phyloP scores from a whole-genome alignment of 2,329 filamentous ascomycete species.

The Pseudopyricularia javanii region DNA sequence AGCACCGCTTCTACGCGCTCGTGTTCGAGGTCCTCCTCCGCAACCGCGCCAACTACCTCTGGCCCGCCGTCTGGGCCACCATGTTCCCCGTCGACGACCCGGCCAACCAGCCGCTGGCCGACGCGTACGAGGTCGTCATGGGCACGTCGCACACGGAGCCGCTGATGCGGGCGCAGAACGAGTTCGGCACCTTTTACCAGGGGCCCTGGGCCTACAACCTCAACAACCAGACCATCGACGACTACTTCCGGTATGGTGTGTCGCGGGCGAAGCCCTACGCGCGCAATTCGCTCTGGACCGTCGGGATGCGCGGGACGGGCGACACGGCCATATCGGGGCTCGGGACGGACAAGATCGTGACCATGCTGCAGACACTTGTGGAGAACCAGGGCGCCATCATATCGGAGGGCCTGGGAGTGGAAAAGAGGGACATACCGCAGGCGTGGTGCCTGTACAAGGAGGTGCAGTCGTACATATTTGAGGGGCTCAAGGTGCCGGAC shows the following conservation, averaged over 20 bases:
- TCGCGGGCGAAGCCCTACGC: conserved; percentile 53
- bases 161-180: conserved; percentile 49
- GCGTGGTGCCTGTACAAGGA: conserved; percentile 68
- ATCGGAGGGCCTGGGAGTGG: conserved; percentile 36
- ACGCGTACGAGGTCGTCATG: conserved; percentile 64
- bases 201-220: conserved; percentile 59
- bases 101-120: conserved; percentile 54
- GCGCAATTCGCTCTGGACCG: conserved; percentile 51
- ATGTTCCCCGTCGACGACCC: conserved; percentile 65
- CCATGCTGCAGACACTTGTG: conserved; percentile 48
- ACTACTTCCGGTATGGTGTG: conserved; percentile 58
- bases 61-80: conserved; percentile 53
- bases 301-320: conserved; percentile 58
- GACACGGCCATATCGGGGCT: conserved; percentile 48
- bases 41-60: conserved; percentile 61
- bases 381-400: conserved; percentile 46
- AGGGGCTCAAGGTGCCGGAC: conserved; percentile 50
- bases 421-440: conserved; percentile 46
- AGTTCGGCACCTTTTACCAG: conserved; percentile 38
- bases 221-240: conserved; percentile 55
- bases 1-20: conserved; percentile 51
- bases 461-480: conserved; percentile 56
- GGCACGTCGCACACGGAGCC: conserved; percentile 65
- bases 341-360: conserved; percentile 41
- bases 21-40: conserved; percentile 62